These are phyloP conservation scores for Tulasnella sp. DNA, from an alignment of 768 basidiomycete genomes.

Conservation along the genomic window DNA sequence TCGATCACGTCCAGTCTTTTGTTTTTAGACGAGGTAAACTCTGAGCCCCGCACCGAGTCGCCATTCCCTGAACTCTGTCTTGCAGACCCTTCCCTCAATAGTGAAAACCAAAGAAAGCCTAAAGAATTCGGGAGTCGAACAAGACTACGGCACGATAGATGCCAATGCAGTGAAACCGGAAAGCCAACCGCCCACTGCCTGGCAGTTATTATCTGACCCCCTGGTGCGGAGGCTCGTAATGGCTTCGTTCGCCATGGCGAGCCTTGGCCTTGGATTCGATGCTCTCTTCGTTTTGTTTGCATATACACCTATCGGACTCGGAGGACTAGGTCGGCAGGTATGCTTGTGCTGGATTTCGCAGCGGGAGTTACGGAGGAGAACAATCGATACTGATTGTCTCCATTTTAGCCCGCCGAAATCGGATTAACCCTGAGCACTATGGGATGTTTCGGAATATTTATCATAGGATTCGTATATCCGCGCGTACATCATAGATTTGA, in stretches of 20 bases:
- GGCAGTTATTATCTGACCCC: neutral
- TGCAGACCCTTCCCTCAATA: neutral
- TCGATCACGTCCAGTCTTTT: conserved; percentile 52
- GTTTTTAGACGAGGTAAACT: conserved; percentile 59
- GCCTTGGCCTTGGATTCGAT: conserved; percentile 60
- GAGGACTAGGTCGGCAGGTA: conserved; percentile 19
- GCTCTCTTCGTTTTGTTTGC: conserved; percentile 70
- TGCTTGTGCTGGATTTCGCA: neutral
- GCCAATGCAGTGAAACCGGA: neutral
- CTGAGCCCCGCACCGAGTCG: neutral
- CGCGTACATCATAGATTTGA: conserved; percentile 36
- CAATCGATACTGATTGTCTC: neutral
- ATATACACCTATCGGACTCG: conserved; percentile 52
- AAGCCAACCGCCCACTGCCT: neutral
- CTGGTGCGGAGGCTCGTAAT: conserved; percentile 30
- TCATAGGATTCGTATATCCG: conserved; percentile 37
- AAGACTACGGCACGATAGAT: neutral
- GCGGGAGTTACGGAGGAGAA: neutral
- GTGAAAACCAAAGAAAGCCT: neutral
- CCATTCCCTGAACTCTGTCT: neutral
- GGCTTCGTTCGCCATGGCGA: conserved; percentile 48
- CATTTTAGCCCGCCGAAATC: conserved; percentile 37
- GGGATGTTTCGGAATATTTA: conserved; percentile 34
- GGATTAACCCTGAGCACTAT: conserved; percentile 34
- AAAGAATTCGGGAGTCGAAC: neutral